Evolutionary conservation across 805 yeast species (phyloP), one percentile per base, ranked within the genome.

Genomic region (Soucietia sequanensis): DNA sequence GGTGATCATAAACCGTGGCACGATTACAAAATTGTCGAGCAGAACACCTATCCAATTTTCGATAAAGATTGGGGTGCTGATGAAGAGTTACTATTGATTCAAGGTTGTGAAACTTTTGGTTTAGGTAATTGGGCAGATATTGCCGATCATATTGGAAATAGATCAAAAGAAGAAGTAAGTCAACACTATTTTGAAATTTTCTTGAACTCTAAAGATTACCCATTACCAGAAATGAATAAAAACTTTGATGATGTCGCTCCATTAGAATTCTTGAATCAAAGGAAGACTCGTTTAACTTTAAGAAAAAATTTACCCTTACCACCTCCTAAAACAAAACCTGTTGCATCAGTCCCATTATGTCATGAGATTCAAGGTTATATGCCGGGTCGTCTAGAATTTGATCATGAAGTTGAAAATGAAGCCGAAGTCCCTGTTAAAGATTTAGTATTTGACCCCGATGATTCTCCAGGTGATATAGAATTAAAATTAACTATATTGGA

Each of bases 361-460:
- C 97, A 95, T 54, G 98, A 95, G 52, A 79, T 93, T 42, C 98
- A 93, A 58, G 97, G 96, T 3, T 93, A 81, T 57, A 93, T 93
- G 99, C 99, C 99, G 25, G 99, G 98, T 27, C 78, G 99, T 52
- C 68, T 93, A 42, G 99, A 93, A 59, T 93, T 93, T 58, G 99
- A 93, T 52, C 87, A 83, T 39, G 99, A 93, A 58, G 89, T 85
- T 25, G 99, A 93, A 56, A 93, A 93, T 51, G 99, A 93, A 37
- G 98, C 99, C 0, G 99, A 93, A 60, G 72, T 83, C 37, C 81
- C 93, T 0, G 87, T 93, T 13, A 93, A 93, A 54, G 99, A 93
- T 56, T 87, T 93, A 95, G 76, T 83, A 2, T 93, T 95, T 53
- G 98, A 93, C 50, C 86, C 91, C 0, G 98, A 44, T 34, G 99